Evolutionary conservation across 1,284 basidiomycete genomes (phyloP).

Genomic region (Cryptococcus maquisensis): DNA sequence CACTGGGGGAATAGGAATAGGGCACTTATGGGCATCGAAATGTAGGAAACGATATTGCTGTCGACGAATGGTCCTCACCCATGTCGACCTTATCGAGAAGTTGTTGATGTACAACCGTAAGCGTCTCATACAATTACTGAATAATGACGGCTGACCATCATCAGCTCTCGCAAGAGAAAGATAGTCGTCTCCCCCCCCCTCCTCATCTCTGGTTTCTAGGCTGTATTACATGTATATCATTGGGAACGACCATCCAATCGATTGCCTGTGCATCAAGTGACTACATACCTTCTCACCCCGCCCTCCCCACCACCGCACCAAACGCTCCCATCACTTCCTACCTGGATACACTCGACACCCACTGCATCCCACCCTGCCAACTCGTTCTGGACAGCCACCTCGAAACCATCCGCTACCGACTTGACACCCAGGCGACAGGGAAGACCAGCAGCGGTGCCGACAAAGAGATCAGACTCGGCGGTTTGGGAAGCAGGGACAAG

Average conservation of each 20-base stretch:
- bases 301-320: constrained; percentile 44
- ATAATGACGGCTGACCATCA: not conserved
- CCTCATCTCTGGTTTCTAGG: not conserved
- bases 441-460: constrained; percentile 43
- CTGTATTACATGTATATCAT: constrained; percentile 4
- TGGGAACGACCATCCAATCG: no score
- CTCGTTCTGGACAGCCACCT: constrained; percentile 33
- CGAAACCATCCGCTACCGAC: not conserved
- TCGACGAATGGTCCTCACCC: constrained; percentile 93
- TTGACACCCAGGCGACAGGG: constrained; percentile 27
- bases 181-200: constrained; percentile 1
- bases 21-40: not conserved
- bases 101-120: constrained; percentile 91
- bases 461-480: constrained; percentile 25
- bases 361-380: constrained; percentile 47
- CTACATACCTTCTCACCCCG: constrained; percentile 33
- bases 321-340: constrained; percentile 25
- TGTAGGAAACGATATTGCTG: constrained; percentile 83
- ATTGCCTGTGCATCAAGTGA: not conserved
- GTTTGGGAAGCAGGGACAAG: constrained; percentile 21
- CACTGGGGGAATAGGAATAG: not conserved
- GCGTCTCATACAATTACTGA: constrained; percentile 43
- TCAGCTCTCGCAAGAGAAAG: constrained; percentile 17
- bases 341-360: constrained; percentile 34
- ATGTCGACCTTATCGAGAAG: constrained; percentile 90